These are phyloP conservation scores for Cladosporium halotolerans DNA, from an alignment of 2,329 filamentous ascomycete species.

Conservation along the genomic window DNA sequence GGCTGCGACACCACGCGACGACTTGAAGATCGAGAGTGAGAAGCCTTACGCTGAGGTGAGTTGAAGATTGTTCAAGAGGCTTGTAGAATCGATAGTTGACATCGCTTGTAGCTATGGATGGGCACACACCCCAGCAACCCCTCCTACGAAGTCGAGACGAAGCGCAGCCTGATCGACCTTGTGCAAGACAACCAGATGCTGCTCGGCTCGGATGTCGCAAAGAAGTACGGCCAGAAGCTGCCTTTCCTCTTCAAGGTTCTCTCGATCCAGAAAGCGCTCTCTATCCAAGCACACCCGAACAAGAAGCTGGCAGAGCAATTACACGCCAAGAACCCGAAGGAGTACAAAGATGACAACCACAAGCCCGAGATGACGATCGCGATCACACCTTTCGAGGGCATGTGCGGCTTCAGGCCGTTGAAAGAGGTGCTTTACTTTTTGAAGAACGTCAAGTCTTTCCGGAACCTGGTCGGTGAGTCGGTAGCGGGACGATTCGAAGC, in stretches of 20 bases:
- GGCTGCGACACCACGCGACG: conserved; percentile 69
- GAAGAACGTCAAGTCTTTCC: conserved; percentile 50
- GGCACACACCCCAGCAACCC: conserved; percentile 94
- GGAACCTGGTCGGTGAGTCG: conserved; percentile 43
- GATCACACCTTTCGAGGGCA: conserved; percentile 88
- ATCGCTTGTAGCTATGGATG: conserved; percentile 77
- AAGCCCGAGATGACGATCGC: conserved; percentile 99
- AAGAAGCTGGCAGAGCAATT: conserved; percentile 79
- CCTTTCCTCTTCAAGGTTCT: conserved; percentile 98
- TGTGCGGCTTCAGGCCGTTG: conserved; percentile 90
- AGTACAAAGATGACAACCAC: conserved; percentile 99
- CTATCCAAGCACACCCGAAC: conserved; percentile 78
- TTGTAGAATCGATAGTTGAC: conserved; percentile 18
- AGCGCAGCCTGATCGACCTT: conserved; percentile 78
- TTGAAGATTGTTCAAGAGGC: conserved; percentile 7
- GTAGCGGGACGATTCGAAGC: conserved; percentile 40
- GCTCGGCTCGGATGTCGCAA: conserved; percentile 64
- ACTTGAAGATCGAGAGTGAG: conserved; percentile 72
- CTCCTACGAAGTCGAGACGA: conserved; percentile 79
- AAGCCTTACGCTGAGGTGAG: conserved; percentile 89
- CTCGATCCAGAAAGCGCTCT: conserved; percentile 90
- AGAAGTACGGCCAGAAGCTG: conserved; percentile 70
- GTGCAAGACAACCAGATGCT: conserved; percentile 81
- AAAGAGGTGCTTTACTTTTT: conserved; percentile 83
- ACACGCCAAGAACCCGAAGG: conserved; percentile 77